Percentiles rank a stretch among this genome's conserved stretches.
Conservation (phyloP, 1,284 basidiomycete genomes). For the Pulveroboletus sp. region DNA sequence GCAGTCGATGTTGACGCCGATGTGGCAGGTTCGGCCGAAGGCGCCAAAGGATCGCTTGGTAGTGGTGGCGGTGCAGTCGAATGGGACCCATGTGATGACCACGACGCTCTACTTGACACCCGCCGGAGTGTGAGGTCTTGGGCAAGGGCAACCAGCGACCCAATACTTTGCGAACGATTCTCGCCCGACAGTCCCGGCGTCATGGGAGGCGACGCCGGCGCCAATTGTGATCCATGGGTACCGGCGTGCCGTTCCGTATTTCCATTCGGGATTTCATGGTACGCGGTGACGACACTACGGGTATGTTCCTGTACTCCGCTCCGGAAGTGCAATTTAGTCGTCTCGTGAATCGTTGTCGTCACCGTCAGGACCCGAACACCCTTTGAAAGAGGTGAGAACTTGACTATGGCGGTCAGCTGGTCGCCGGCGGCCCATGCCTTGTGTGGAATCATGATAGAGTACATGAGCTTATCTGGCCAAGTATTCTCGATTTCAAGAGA, state of each 20-base stretch:
- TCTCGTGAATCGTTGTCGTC: conserved; percentile 74
- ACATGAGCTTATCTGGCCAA: conserved; percentile 95
- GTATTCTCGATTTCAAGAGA: conserved; percentile 94
- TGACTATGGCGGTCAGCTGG: conserved; percentile 76
- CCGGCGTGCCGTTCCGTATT: conserved; percentile 47
- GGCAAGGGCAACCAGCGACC: conserved; percentile 13
- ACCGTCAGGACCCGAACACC: conserved; percentile 76
- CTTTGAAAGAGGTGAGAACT: conserved; percentile 85
- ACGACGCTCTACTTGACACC: conserved; percentile 18
- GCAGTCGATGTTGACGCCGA: conserved; percentile 10
- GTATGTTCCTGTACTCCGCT: conserved; percentile 61
- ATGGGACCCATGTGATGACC: conserved; percentile 16
- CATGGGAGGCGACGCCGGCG: conserved; percentile 21
- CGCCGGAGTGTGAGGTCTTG: conserved; percentile 22
- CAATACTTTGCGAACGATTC: conserved; percentile 16
- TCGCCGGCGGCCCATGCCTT: conserved; percentile 93
- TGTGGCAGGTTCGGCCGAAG: conserved; percentile 7
- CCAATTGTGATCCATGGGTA: conserved; percentile 32
- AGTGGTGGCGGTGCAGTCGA: background rate
- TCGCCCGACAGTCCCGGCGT: conserved; percentile 20
- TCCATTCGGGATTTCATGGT: conserved; percentile 73
- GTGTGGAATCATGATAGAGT: conserved; percentile 82
- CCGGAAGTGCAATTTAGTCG: conserved; percentile 54
- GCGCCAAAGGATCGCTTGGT: background rate
- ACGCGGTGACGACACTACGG: conserved; percentile 59